Base-by-base conservation (phyloP, 495 filamentous ascomycete species). In the Penicillium canariense region DNA sequence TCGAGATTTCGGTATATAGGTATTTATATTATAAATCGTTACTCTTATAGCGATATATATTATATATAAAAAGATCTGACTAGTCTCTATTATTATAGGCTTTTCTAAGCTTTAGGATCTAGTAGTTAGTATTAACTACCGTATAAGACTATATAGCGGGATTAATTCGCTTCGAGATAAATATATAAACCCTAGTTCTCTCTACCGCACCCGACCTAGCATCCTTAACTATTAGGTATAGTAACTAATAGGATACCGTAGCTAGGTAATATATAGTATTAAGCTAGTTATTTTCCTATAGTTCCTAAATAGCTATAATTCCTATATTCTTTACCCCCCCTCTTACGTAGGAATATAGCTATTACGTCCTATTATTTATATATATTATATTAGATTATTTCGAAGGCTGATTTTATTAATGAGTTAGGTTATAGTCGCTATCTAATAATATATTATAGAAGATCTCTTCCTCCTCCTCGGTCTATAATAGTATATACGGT, bases 61-160 rank as follows among this genome's bases (percentile, higher is more conserved):
- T 58, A 30, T 58, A 43, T 12, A 58, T 46, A 22, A 54, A 54
- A 14, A 39, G 40, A 23, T 48, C 46, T 2, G 44, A 25, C 52
- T 38, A 55, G 27, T n/a, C n/a, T n/a, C 26, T 35, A 34, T 38
- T 34, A 26, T 4, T 18, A 11, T 43, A 18, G 14, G 52, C 31
- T 22, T 17, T 48, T 35, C 52, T 18, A 5, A 43, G 34, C 26
- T 55, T 55, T 28, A 49, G n/a, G 7, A 49, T 3, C 17, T 55
- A 31, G 26, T 55, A 55, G 28, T 49, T 45, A 15, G 26, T 34
- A 4, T 23, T 25, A 7, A 55, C 27, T 3, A 55, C 31, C 27
- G 31, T 26, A 27, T 31, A 49, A 22, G 44, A 55, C 52, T 31
- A 55, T 12, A 34, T 34, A 23, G 12, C 14, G 1, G 53, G 53